Base-by-base conservation (phyloP, 2,329 filamentous ascomycete genomes). In the Emergomyces orientalis region DNA sequence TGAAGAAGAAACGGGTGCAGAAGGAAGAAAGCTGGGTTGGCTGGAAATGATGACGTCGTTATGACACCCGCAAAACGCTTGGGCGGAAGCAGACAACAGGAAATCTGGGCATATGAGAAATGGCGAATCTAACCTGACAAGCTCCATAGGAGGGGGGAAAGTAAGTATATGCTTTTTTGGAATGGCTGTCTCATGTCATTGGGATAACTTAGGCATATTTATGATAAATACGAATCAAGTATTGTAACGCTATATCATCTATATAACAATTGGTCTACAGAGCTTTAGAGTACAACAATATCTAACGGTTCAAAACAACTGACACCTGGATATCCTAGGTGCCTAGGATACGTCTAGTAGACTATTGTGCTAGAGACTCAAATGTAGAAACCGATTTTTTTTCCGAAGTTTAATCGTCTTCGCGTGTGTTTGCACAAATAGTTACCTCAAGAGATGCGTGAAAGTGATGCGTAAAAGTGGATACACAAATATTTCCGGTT, bases 21-120 rank as follows among this genome's bases (percentile, higher is more conserved):
- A 41, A 22, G 11, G n/a, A 41, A 27, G 32, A n/a, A 67, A 68
- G n/a, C 13, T 8, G 17, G 14, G 41, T 25, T 34, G 13, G 43
- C 3, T 34, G 54, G 59, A 37, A 60, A 37, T 45, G 43, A 60
- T 60, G 59, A 60, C 59, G 45, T 60, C n/a, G 45, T 22, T 52
- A 60, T 60, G 59, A 60, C 59, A 49, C 54, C 30, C 17, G 19
- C 43, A 51, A 60, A 39, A 47, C 14, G 25, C 37, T 34, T 22
- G n/a, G 43, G 41, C 13, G 54, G 22, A 30, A 52, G 27, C 14
- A 1, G 14, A n/a, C 51, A 34, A n/a, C 39, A 43, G 14, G 39
- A 6, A 41, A 41, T 13, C 39, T 17, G 39, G 39, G 39, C 14
- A 41, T n/a, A 22, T 9, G 19, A 3, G 43, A 22, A 19, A 49